These are phyloP conservation scores for Isabelozyma pseudorhagii DNA, from an alignment of 805 yeast genomes.

Conservation along the genomic window DNA sequence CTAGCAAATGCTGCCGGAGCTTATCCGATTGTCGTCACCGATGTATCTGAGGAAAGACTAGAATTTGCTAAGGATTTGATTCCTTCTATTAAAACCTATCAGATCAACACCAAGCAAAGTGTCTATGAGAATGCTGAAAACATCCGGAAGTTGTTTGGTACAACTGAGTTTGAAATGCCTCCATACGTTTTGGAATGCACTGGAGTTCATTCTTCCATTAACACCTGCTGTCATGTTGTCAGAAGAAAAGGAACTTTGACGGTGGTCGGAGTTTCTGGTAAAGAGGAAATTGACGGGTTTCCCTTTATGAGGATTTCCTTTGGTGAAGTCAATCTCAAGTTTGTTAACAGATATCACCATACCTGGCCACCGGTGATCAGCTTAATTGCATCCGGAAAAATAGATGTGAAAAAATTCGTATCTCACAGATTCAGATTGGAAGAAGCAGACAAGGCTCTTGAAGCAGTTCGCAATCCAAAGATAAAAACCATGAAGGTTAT, in stretches of 20 bases:
- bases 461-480: conserved; percentile 6
- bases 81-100: conserved; percentile 45
- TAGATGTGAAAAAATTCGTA: conserved; percentile 29
- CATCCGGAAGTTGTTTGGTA: conserved; percentile 33
- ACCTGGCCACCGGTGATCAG: conserved; percentile 58
- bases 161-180: conserved; percentile 18
- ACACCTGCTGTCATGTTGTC: conserved; percentile 44
- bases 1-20: conserved; percentile 20
- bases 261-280: conserved; percentile 50
- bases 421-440: conserved; percentile 48
- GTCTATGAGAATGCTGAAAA: conserved; percentile 37
- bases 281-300: conserved; percentile 40
- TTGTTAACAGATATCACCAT: conserved; percentile 52
- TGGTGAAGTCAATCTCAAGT: conserved; percentile 50
- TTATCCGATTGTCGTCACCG: conserved; percentile 17
- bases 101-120: conserved; percentile 28
- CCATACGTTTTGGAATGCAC: conserved; percentile 50
- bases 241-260: conserved; percentile 47
- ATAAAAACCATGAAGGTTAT: conserved; percentile 1
- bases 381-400: conserved; percentile 31
- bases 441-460: conserved; percentile 47
- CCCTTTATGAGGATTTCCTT: conserved; percentile 55
- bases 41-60: conserved; percentile 20
- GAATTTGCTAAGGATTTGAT: conserved; percentile 16
- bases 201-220: conserved; percentile 48